Percentiles rank a stretch among this genome's conserved stretches.
phyloP scores from a whole-genome alignment of 2,329 filamentous ascomycete species.

The Fusarium veterinarium region DNA sequence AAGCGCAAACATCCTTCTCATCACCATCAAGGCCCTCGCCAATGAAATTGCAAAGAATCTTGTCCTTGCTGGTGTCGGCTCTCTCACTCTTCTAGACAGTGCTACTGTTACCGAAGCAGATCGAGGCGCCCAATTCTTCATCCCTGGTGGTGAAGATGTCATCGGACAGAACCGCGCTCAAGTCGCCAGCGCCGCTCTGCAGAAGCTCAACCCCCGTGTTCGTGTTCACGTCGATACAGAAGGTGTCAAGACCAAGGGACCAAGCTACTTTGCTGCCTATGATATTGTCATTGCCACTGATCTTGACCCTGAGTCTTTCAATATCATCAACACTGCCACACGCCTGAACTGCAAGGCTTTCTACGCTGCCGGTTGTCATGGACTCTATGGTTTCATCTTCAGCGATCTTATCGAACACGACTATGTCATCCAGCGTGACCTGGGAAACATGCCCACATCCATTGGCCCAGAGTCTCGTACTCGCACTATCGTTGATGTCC shows the following conservation, averaged over 20 bases:
- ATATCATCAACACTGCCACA: conserved; percentile 86
- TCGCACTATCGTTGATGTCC: conserved; percentile 77
- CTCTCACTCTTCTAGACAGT: conserved; percentile 88
- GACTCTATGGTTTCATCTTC: conserved; percentile 95
- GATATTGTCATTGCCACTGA: conserved; percentile 93
- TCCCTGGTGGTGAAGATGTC: conserved; percentile 72
- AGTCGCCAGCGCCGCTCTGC: conserved; percentile 81
- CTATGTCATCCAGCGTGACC: conserved; percentile 87
- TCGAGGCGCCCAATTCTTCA: conserved; percentile 84
- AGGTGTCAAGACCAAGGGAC: conserved; percentile 73
- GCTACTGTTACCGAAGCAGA: conserved; percentile 81
- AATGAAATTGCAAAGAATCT: conserved; percentile 98
- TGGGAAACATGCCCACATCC: conserved; percentile 76
- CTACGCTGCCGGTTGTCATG: conserved; percentile 88
- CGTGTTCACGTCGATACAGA: conserved; percentile 76
- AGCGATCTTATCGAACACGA: conserved; percentile 91
- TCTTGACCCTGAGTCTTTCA: conserved; percentile 78
- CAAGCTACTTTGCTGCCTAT: conserved; percentile 81
- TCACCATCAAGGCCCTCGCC: conserved; percentile 87
- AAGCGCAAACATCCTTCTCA: conserved; percentile 87
- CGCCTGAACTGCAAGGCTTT: conserved; percentile 83
- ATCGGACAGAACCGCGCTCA: conserved; percentile 87
- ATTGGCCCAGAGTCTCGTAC: conserved; percentile 78
- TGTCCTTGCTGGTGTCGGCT: conserved; percentile 90
- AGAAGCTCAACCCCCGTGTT: conserved; percentile 91